Conservation (phyloP, 2,329 filamentous ascomycete species). For the Paraphaeosphaeria sporulosa region DNA sequence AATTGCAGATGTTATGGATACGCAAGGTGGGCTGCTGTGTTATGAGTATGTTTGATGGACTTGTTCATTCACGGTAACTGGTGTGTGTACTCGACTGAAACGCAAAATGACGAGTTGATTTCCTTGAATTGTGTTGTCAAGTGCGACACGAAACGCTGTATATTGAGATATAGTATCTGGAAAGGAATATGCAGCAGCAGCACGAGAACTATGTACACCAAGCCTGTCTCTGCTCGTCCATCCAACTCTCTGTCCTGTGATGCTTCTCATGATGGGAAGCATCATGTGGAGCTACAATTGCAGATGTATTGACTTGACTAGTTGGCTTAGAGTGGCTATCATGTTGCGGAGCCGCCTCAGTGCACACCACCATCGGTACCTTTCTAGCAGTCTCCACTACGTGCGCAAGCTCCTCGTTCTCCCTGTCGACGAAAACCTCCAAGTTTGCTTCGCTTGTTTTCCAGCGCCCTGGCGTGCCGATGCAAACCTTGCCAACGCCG, state of each 20-base stretch:
- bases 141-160: background rate
- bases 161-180: background rate
- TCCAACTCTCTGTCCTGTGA: background rate
- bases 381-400: background rate
- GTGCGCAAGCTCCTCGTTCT: background rate
- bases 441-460: background rate
- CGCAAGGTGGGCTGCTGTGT: slow-evolving; percentile 21
- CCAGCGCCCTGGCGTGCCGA: background rate
- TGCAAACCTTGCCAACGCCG: background rate
- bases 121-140: background rate
- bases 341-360: no score
- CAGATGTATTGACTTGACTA: background rate
- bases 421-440: background rate
- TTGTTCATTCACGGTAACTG: background rate
- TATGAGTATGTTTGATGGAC: slow-evolving; percentile 25
- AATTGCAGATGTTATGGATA: slow-evolving; percentile 30
- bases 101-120: background rate
- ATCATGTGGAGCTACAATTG: background rate
- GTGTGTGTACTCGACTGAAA: no score
- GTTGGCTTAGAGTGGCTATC: background rate
- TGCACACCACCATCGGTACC: background rate
- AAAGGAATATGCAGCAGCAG: no score
- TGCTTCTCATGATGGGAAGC: background rate
- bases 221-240: background rate
- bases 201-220: background rate